phyloP scores from a whole-genome alignment of 441 rosid genomes.

The Mallotus repandus region DNA sequence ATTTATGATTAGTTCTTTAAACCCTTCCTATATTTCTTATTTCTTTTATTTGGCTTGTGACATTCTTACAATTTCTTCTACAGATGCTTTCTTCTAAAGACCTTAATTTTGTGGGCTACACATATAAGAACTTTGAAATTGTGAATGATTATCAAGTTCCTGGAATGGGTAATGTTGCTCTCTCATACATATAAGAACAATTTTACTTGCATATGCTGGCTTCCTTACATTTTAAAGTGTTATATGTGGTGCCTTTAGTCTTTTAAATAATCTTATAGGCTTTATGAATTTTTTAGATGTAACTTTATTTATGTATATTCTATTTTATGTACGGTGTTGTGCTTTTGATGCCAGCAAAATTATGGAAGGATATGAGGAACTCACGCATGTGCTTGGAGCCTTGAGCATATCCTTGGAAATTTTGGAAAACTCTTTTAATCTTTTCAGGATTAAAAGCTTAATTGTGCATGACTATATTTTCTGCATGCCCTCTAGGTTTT shows the following conservation, averaged over 20 bases:
- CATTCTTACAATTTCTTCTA: conserved; percentile 12
- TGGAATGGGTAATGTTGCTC: conserved; percentile 61
- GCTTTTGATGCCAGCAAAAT: not conserved
- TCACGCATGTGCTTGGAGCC: not conserved
- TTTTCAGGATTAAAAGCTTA: not conserved
- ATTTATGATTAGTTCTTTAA: not conserved
- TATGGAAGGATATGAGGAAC: not conserved
- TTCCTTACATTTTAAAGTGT: not conserved
- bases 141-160: conserved; percentile 76
- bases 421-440: not conserved
- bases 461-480: not conserved
- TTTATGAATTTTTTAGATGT: not conserved
- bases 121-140: conserved; percentile 92
- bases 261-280: not conserved
- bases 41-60: not conserved
- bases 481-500: not conserved
- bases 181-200: not conserved
- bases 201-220: not conserved
- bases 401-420: not conserved
- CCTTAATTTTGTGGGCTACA: conserved; percentile 89
- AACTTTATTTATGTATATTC: not conserved
- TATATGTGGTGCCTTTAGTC: too few species aligned
- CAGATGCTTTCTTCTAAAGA: conserved; percentile 99
- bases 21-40: not conserved
- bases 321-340: not conserved